Percentiles rank a stretch among this genome's conserved stretches.
These are phyloP conservation scores for Auriscalpium vulgare DNA, from an alignment of 768 basidiomycete genomes.

Conservation along the genomic window DNA sequence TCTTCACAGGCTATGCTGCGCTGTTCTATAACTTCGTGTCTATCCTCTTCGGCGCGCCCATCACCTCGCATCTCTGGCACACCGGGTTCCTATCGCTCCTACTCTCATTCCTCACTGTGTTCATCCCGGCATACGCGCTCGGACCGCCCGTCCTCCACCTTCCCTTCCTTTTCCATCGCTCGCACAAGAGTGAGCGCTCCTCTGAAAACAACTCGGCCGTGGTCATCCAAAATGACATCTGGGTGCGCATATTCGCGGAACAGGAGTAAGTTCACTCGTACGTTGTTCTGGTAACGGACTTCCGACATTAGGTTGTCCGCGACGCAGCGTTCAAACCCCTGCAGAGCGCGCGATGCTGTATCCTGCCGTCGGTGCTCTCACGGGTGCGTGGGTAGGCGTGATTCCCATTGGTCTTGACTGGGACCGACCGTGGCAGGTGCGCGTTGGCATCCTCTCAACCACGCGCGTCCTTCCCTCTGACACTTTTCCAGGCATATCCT, in stretches of 20 bases:
- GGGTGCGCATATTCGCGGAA: slow-evolving; percentile 78
- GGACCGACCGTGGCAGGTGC: slow-evolving; percentile 96
- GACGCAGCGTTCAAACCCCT: slow-evolving; percentile 44
- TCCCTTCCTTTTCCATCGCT: slow-evolving; percentile 3
- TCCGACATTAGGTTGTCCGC: neutral
- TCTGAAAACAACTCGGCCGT: slow-evolving; percentile 28
- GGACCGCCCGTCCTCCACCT: slow-evolving; percentile 42
- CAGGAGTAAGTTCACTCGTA: slow-evolving; percentile 50
- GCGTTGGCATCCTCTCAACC: neutral
- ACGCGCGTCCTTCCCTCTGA: neutral
- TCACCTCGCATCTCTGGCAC: slow-evolving; percentile 38
- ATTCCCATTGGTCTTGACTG: slow-evolving; percentile 90
- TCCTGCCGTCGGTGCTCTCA: slow-evolving; percentile 60
- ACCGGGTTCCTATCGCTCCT: neutral
- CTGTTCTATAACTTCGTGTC: slow-evolving; percentile 39
- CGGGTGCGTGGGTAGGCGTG: slow-evolving; percentile 77
- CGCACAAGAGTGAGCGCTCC: neutral
- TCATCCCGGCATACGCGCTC: slow-evolving; percentile 62
- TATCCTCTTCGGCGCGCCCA: slow-evolving; percentile 71
- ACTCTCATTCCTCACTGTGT: slow-evolving; percentile 23
- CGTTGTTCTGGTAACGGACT: neutral
- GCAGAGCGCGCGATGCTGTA: slow-evolving; percentile 76
- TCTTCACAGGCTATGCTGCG: slow-evolving; percentile 44
- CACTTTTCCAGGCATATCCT: slow-evolving; percentile 63
- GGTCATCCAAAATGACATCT: slow-evolving; percentile 50